Evolutionary conservation across 106 monocot species (phyloP).

Genomic region (Platanthera guangdongensis): DNA sequence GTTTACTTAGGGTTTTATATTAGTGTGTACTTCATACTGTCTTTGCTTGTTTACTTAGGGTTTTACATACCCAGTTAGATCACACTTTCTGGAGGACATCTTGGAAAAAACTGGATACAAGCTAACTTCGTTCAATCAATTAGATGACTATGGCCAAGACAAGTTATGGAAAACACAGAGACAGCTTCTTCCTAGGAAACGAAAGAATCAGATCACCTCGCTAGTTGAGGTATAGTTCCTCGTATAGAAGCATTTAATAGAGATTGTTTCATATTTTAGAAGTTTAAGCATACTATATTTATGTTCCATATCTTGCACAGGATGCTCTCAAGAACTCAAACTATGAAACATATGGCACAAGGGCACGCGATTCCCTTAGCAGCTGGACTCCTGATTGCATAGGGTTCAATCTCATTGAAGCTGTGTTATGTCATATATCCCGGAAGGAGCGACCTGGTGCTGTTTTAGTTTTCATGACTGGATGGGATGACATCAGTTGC

Average conservation of each 20-base stretch:
- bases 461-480: conserved; percentile 98
- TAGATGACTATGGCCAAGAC: conserved; percentile 99
- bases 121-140: conserved; percentile 84
- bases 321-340: conserved; percentile 76
- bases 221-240: conserved; percentile 76
- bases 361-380: conserved; percentile 82
- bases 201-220: conserved; percentile 83
- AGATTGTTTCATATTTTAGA: neutral
- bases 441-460: conserved; percentile 87
- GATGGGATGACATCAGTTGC: conserved; percentile 99
- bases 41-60: conserved; percentile 40
- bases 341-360: conserved; percentile 72
- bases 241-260: neutral
- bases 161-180: conserved; percentile 99
- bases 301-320: conserved; percentile 24
- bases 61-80: conserved; percentile 83
- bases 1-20: conserved; percentile 76
- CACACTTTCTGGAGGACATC: conserved; percentile 90
- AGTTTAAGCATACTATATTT: neutral
- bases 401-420: conserved; percentile 97
- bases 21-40: neutral
- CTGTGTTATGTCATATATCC: conserved; percentile 94
- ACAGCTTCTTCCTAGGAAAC: conserved; percentile 77
- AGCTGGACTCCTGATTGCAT: conserved; percentile 96
- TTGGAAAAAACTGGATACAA: conserved; percentile 92